Percentiles rank a stretch among this genome's conserved stretches.
Conservation (phyloP, 352 stramenopile genomes). For the Phytophthora lateralis region DNA sequence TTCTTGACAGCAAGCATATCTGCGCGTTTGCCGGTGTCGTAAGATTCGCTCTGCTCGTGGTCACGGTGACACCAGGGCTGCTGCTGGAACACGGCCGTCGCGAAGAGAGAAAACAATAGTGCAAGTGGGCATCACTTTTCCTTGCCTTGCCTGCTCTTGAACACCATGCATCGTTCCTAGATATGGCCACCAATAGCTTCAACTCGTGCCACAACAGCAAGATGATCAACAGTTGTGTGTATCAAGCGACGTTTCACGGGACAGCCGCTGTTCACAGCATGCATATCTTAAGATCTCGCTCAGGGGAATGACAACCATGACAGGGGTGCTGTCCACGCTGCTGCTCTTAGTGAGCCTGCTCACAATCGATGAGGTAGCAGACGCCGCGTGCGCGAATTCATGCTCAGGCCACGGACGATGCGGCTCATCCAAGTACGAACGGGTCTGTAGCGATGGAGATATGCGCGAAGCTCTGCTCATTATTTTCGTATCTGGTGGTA, state of each 20-base stretch:
- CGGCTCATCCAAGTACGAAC: slow-evolving; percentile 48
- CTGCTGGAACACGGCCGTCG: slow-evolving; percentile 11
- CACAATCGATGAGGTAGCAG: slow-evolving; percentile 1
- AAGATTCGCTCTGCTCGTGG: too few species aligned
- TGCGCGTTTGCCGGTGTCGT: too few species aligned
- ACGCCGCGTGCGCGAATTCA: slow-evolving; percentile 60
- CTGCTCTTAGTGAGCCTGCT: slow-evolving; percentile 1
- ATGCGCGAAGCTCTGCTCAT: neutral
- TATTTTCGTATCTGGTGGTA: neutral
- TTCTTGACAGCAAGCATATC: too few species aligned
- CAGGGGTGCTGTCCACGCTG: slow-evolving; percentile 4
- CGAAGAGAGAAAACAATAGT: too few species aligned
- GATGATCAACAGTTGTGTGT: neutral
- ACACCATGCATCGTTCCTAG: neutral
- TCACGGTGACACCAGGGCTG: neutral
- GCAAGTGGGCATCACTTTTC: too few species aligned
- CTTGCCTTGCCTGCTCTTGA: neutral
- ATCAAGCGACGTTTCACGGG: slow-evolving; percentile 4
- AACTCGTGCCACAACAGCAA: too few species aligned
- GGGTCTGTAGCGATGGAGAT: neutral
- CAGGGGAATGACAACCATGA: slow-evolving; percentile 3
- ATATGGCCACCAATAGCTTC: too few species aligned
- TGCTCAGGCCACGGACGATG: slow-evolving; percentile 68
- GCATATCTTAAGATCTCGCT: slow-evolving; percentile 25
- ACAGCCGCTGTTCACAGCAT: neutral